Evolutionary conservation across 2,329 filamentous ascomycete species (phyloP), one percentile per base, ranked within the genome.

Genomic region (Colletotrichum tropicale): DNA sequence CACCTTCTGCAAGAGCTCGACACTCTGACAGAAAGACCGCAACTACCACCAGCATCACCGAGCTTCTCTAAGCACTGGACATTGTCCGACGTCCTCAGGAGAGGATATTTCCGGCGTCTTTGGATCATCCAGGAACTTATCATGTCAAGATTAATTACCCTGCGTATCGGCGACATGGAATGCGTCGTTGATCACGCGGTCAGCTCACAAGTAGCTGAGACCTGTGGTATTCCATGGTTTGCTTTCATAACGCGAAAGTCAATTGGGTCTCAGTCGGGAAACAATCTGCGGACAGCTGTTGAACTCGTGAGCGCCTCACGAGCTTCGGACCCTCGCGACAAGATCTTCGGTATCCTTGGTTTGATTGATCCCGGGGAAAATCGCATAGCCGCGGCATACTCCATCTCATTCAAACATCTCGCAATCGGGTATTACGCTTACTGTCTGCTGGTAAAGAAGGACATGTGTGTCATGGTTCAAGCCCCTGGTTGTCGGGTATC

Each of bases 351-450:
- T 10, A 0, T 43, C 9, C 4, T 43, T 5, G 38, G 38, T 3
- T 10, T 43, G 38, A 10, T 43, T 1, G 1, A 43, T n/a, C 0
- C 1, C 0, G 18, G 2, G 0, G 38, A n/a, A 0, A 18, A 0
- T 10, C 38, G 0, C 3, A 43, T 43, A 6, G 38, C 5, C 3
- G 2, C 38, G 38, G 1, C 1, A 2, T 43, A 43, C 0, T 10
- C 18, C 1, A 43, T 43, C 5, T 43, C 36, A 2, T n/a, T 43
- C 9, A 10, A 3, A 6, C 38, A 43, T 5, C 38, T 43, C 5
- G 8, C 0, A 2, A 43, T 43, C 6, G 38, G 38, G 0, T 43
- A 43, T 3, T 43, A 6, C 3, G 38, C 18, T 0, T 43, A 43
- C 2, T 43, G 18, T n/a, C 4, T n/a, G 1, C 8, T 43, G 0